A percentile compares a stretch with the other conserved stretches of the same genome.
Evolutionary conservation across 2,329 filamentous ascomycete species (phyloP).

Genomic region (Colletotrichum sojae): DNA sequence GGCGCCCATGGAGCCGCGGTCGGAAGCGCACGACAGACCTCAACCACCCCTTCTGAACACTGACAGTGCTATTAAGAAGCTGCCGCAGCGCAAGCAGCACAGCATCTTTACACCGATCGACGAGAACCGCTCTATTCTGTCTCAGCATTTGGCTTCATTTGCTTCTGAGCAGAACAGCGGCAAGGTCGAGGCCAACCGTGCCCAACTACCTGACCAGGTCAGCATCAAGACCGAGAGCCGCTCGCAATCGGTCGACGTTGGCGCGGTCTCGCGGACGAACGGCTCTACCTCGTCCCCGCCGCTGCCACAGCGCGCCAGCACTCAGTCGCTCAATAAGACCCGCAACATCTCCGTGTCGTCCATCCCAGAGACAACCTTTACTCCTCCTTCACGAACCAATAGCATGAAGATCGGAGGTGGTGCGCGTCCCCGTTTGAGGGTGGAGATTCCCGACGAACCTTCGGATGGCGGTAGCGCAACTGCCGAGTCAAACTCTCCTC

Average conservation of each 20-base stretch:
- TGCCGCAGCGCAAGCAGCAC: constrained; percentile 84
- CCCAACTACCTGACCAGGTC: constrained; percentile 38
- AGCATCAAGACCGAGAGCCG: constrained; percentile 56
- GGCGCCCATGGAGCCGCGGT: constrained; percentile 62
- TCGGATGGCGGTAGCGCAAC: constrained; percentile 83
- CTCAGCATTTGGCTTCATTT: constrained; percentile 83
- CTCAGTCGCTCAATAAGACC: constrained; percentile 63
- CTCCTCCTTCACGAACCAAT: constrained; percentile 83
- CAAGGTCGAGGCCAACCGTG: constrained; percentile 53
- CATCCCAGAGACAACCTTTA: constrained; percentile 74
- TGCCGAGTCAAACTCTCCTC: constrained; percentile 77
- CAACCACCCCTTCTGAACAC: constrained; percentile 65
- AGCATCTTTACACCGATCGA: constrained; percentile 99
- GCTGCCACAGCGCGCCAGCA: constrained; percentile 64
- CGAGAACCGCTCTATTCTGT: constrained; percentile 88
- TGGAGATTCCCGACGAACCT: constrained; percentile 94
- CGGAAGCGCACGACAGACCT: constrained; percentile 63
- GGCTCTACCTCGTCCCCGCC: constrained; percentile 70
- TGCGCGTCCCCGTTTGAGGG: constrained; percentile 86
- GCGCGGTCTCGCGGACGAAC: constrained; percentile 64
- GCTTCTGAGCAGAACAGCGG: constrained; percentile 63
- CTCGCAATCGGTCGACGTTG: constrained; percentile 76
- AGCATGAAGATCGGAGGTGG: constrained; percentile 77
- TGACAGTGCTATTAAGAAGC: constrained; percentile 68
- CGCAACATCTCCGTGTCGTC: constrained; percentile 71